Conservation (phyloP, 2,329 filamentous ascomycete genomes). For the Penicillium psychrosexuale region DNA sequence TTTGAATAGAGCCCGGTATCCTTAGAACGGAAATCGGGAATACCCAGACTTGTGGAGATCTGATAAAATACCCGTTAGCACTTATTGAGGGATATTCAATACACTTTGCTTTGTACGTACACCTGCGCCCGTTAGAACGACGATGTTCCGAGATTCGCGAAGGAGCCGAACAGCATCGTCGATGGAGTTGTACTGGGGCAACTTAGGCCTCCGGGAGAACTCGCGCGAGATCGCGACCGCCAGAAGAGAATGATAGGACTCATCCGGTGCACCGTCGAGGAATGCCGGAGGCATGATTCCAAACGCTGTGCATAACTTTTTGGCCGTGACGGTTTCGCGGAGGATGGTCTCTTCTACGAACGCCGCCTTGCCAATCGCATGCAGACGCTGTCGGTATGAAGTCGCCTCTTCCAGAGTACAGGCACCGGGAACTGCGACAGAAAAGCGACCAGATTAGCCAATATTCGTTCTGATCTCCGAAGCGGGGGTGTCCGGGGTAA, state of each 20-base stretch:
- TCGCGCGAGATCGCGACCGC: constrained; percentile 76
- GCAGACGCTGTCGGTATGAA: constrained; percentile 66
- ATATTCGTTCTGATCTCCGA: constrained; percentile 16
- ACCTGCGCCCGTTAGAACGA: constrained; percentile 91
- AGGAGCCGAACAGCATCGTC: constrained; percentile 82
- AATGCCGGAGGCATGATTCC: constrained; percentile 70
- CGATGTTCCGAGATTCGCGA: constrained; percentile 71
- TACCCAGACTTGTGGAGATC: constrained; percentile 94
- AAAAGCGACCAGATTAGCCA: constrained; percentile 10
- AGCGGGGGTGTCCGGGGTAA: constrained; percentile 23
- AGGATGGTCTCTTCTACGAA: constrained; percentile 73
- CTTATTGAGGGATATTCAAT: neutral
- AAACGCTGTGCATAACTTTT: constrained; percentile 84
- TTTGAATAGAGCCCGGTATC: constrained; percentile 88
- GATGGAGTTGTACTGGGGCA: constrained; percentile 75
- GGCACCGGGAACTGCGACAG: constrained; percentile 44
- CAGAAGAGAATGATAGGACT: constrained; percentile 71
- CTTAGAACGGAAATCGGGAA: constrained; percentile 94
- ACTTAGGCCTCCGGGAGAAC: constrained; percentile 74
- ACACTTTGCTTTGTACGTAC: constrained; percentile 31
- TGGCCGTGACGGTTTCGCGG: constrained; percentile 67
- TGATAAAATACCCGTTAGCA: constrained; percentile 19
- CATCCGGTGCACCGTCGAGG: constrained; percentile 69
- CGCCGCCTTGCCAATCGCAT: constrained; percentile 69
- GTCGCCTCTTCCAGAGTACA: constrained; percentile 69